Percentiles rank a stretch among this genome's conserved stretches.
Conservation (phyloP, 2,329 filamentous ascomycete species). For the Colletotrichum sp. region DNA sequence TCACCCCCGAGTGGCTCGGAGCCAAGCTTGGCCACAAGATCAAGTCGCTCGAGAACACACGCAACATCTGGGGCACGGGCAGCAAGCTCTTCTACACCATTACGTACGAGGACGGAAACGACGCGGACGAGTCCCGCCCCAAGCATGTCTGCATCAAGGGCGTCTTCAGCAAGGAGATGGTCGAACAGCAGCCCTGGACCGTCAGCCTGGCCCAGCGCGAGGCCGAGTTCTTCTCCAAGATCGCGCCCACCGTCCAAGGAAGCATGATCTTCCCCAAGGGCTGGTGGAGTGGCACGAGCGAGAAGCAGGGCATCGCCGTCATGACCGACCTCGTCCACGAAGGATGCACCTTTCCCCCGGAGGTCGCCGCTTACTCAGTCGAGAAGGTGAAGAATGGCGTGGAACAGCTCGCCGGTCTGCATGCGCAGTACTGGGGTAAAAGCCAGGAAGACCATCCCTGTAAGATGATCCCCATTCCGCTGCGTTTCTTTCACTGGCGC, state of each 20-base stretch:
- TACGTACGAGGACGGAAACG: constrained; percentile 29
- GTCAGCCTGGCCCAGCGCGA: constrained; percentile 35
- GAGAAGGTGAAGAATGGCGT: constrained; percentile 37
- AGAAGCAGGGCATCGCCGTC: constrained; percentile 40
- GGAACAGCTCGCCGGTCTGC: constrained; percentile 43
- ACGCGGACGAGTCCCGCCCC: neutral
- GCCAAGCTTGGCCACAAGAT: constrained; percentile 16
- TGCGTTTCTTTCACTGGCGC: neutral
- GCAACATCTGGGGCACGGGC: constrained; percentile 28
- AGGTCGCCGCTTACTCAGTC: constrained; percentile 32
- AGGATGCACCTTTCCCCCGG: constrained; percentile 35
- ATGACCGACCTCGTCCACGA: constrained; percentile 39
- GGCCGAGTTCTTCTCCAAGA: constrained; percentile 38
- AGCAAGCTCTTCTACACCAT: constrained; percentile 32
- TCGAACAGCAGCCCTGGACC: constrained; percentile 34
- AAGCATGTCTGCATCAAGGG: constrained; percentile 40
- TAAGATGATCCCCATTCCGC: neutral
- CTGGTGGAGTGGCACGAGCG: constrained; percentile 39
- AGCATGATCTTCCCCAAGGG: constrained; percentile 33
- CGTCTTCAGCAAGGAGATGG: constrained; percentile 39
- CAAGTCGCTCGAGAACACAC: constrained; percentile 26
- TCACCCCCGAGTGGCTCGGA: constrained; percentile 27
- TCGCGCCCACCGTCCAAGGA: constrained; percentile 29
- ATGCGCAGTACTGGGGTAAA: constrained; percentile 41
- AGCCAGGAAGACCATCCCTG: constrained; percentile 31